Conservation (phyloP, 805 yeast species). For the Candida awuae region DNA sequence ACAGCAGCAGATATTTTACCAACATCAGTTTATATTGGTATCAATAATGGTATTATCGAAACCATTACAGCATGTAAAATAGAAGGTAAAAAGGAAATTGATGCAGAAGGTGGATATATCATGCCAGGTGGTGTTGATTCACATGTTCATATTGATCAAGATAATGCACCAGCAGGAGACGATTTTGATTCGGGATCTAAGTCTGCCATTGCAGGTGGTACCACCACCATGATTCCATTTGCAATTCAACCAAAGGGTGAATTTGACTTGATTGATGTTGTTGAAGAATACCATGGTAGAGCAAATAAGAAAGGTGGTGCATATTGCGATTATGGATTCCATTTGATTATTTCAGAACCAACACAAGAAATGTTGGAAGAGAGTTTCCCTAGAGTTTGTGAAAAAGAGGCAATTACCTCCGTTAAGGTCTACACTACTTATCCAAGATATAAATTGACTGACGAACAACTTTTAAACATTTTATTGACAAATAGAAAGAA, state of each 20-base stretch:
- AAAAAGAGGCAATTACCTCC: slow-evolving; percentile 30
- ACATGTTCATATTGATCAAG: slow-evolving; percentile 45
- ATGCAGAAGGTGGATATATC: slow-evolving; percentile 37
- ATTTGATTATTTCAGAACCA: slow-evolving; percentile 14
- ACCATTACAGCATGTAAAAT: slow-evolving; percentile 26
- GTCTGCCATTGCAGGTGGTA: slow-evolving; percentile 41
- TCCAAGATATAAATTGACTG: slow-evolving; percentile 33
- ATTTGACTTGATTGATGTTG: slow-evolving; percentile 21
- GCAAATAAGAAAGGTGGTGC: slow-evolving; percentile 10
- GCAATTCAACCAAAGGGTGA: slow-evolving; percentile 32
- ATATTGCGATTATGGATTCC: slow-evolving; percentile 22
- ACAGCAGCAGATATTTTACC: slow-evolving; percentile 24
- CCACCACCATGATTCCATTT: slow-evolving; percentile 37
- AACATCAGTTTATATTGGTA: slow-evolving; percentile 23
- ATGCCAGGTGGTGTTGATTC: slow-evolving; percentile 45
- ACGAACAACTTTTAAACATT: slow-evolving; percentile 32
- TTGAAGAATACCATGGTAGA: slow-evolving; percentile 19
- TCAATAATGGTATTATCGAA: slow-evolving; percentile 32
- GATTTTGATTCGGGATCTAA: slow-evolving; percentile 35
- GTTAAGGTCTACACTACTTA: slow-evolving; percentile 39
- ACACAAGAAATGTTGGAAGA: slow-evolving; percentile 10
- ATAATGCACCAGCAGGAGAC: slow-evolving; percentile 58
- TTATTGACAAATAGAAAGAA: slow-evolving; percentile 32
- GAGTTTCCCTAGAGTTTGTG: slow-evolving; percentile 27
- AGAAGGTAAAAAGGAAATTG: slow-evolving; percentile 26